Base-by-base conservation (phyloP, 2,329 filamentous ascomycete genomes). In the Onygenales sp. region DNA sequence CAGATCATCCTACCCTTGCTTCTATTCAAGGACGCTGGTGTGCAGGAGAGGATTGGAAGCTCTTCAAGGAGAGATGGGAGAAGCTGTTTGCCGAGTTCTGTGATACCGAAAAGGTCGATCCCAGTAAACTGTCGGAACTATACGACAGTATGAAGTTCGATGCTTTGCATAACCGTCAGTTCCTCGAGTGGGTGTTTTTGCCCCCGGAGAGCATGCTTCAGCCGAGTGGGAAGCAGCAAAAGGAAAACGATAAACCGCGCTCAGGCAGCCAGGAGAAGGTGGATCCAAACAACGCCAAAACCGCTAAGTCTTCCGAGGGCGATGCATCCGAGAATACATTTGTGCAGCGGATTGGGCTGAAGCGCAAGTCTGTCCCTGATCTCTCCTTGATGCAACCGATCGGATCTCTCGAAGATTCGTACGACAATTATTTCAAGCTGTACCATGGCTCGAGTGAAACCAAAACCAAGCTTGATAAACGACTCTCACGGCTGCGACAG, bases 101-200 rank as follows among this genome's bases (percentile, higher is more conserved):
- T 59, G 94, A 98, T 67, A 86, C 88, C 1, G 93, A 98, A 64
- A 98, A 98, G 74, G 90, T 97, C 14, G 93, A 98, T 69, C 94
- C 94, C 14, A 95, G 91, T 77, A 98, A 98, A 74, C 92, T 98
- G 57, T 96, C 90, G 4, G 93, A 98, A 73, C 80, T 98, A 2
- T 98, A 98, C 68, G 93, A 98, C 69, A 97, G 92, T 17, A 97
- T 98, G 93, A 98, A 98, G 70, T 98, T 97, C 59, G 93, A 98
- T 68, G 93, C 93, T 1, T 77, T 98, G 11, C 94, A 98, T 71
- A 98, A 98, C 66, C 84, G 93, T 2, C 88, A 90, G 57, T 98
- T 98, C 64, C 75, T 98, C 3, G 93, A 98, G 69, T 97, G 93
- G 88, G 86, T 96, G 0, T 98, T 98, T 62, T 95, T 90, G 13